phyloP scores from a whole-genome alignment of 768 basidiomycete genomes.

The Amylocystis lapponica region DNA sequence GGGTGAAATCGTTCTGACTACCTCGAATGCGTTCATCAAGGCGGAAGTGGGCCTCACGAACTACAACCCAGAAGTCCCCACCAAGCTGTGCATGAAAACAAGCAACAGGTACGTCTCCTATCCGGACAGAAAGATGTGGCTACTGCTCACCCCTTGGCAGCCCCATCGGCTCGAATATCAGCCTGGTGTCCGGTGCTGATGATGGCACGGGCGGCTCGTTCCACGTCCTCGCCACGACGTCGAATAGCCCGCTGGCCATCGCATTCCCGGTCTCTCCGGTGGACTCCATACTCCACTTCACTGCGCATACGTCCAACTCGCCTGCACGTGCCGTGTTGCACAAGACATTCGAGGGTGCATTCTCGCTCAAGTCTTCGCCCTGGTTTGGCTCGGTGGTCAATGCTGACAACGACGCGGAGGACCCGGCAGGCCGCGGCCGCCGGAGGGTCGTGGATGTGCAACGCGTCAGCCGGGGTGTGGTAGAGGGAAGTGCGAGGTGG shows the following conservation, averaged over 20 bases:
- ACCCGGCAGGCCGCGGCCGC: conserved; percentile 17
- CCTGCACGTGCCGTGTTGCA: conserved; percentile 28
- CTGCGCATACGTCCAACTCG: conserved; percentile 29
- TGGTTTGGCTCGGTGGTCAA: conserved; percentile 3
- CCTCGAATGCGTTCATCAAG: conserved; percentile 31
- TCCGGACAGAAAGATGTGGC: not conserved
- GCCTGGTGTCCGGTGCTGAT: conserved; percentile 9
- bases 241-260: conserved; percentile 30
- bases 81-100: conserved; percentile 31
- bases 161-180: conserved; percentile 13
- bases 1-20: conserved; percentile 22
- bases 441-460: not conserved
- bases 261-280: conserved; percentile 28
- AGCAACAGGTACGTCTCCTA: conserved; percentile 36
- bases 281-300: conserved; percentile 26
- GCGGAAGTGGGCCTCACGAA: conserved; percentile 32
- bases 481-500: conserved; percentile 9
- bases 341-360: conserved; percentile 34
- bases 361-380: conserved; percentile 21
- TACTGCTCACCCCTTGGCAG: conserved; percentile 7
- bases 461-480: not conserved
- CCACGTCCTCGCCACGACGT: conserved; percentile 26
- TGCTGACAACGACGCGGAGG: conserved; percentile 2
- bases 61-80: conserved; percentile 22
- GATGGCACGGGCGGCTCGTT: conserved; percentile 26